A percentile compares a stretch with the other conserved stretches of the same genome.
These are phyloP conservation scores for Dipodascus geniculatus DNA, from an alignment of 805 yeast genomes.

Conservation along the genomic window DNA sequence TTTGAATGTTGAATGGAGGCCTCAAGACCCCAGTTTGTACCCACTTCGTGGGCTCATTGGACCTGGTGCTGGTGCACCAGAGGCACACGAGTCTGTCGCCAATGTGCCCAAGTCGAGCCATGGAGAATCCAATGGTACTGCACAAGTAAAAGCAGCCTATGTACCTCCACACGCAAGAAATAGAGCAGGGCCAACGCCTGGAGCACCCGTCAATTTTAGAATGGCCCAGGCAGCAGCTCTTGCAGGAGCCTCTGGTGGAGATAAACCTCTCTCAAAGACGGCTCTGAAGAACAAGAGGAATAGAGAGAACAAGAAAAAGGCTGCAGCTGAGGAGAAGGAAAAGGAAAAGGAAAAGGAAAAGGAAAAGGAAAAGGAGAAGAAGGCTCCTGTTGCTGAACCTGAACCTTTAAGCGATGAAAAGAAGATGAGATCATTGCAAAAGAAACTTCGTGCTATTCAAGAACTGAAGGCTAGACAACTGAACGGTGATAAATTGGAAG, in stretches of 20 bases:
- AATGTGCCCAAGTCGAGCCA: conserved; percentile 25
- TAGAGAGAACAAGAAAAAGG: conserved; percentile 27
- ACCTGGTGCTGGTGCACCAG: conserved; percentile 33
- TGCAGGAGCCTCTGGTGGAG: conserved; percentile 11
- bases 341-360: conserved; percentile 33
- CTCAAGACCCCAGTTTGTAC: conserved; percentile 41
- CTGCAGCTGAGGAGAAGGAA: conserved; percentile 28
- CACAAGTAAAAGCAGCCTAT: conserved; percentile 78
- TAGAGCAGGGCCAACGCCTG: conserved; percentile 13
- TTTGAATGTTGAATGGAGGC: conserved; percentile 75
- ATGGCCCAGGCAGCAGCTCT: conserved; percentile 3
- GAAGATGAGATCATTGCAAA: conserved; percentile 79
- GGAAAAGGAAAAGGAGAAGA: conserved; percentile 27
- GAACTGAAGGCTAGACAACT: conserved; percentile 76
- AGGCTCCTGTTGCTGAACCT: conserved; percentile 7
- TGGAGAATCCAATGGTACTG: conserved; percentile 27
- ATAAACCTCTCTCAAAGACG: conserved; percentile 21
- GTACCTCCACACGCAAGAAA: conserved; percentile 92
- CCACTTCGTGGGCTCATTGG: conserved; percentile 35
- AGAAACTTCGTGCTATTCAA: conserved; percentile 93
- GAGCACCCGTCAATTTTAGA: conserved; percentile 1
- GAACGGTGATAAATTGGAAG: conserved; percentile 76
- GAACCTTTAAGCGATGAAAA: conserved; percentile 60
- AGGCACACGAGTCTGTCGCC: conserved; percentile 59
- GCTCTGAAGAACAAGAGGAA: conserved; percentile 46